A percentile compares a stretch with the other conserved stretches of the same genome.
These are phyloP conservation scores for Teratosphaeria pseudoeucalypti DNA, from an alignment of 2,329 filamentous ascomycete species.

Conservation along the genomic window DNA sequence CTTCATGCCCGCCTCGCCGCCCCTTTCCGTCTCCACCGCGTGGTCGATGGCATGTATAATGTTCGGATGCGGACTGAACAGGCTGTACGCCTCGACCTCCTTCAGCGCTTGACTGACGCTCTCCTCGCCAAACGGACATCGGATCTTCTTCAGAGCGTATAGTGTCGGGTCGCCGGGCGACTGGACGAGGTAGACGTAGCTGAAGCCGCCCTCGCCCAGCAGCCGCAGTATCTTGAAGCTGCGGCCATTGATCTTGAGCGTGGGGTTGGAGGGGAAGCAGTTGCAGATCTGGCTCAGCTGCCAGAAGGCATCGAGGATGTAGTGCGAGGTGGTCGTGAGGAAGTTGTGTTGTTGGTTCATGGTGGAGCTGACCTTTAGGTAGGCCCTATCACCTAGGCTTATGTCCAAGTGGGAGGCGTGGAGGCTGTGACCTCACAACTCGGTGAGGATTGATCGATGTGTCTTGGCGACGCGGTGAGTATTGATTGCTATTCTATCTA, in stretches of 20 bases:
- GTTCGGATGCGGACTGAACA: constrained; percentile 72
- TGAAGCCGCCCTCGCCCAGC: constrained; percentile 95
- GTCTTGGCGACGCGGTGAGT: too few species aligned
- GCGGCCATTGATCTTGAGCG: constrained; percentile 86
- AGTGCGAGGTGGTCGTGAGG: constrained; percentile 32
- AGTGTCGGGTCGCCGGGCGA: constrained; percentile 73
- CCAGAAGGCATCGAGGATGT: constrained; percentile 80
- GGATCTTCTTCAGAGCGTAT: constrained; percentile 96
- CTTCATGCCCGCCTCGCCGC: constrained; percentile 56
- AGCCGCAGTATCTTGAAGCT: constrained; percentile 94
- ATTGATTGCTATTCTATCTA: too few species aligned
- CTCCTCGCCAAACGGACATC: constrained; percentile 94
- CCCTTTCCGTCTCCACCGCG: constrained; percentile 61
- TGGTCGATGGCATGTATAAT: constrained; percentile 84
- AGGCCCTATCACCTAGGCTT: neutral
- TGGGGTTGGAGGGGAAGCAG: constrained; percentile 89
- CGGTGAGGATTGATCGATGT: too few species aligned
- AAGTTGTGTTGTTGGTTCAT: constrained; percentile 14
- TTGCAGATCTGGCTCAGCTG: constrained; percentile 90
- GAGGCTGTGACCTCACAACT: too few species aligned
- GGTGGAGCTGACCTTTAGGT: neutral
- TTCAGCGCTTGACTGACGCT: constrained; percentile 90
- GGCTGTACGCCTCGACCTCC: constrained; percentile 91
- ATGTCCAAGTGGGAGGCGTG: too few species aligned
- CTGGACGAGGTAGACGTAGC: constrained; percentile 97